Conservation (phyloP, 148 eudicot species). For the Agrostemma githago region DNA sequence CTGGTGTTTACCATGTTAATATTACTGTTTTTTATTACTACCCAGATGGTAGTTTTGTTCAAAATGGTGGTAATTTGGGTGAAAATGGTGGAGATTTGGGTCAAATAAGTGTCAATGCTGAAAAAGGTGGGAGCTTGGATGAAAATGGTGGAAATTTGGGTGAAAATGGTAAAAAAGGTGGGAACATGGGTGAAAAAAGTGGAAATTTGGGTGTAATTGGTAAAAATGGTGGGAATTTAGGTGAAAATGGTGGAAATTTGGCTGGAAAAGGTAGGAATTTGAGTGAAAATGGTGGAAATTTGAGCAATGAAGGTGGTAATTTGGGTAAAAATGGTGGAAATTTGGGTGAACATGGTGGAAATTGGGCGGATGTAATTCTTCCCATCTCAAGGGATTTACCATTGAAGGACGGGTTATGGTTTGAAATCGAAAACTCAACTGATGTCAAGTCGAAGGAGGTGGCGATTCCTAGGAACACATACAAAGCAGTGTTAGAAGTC, state of each 20-base stretch:
- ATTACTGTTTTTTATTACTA: constrained; percentile 58
- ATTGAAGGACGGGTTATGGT: constrained; percentile 88
- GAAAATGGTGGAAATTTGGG: too few species aligned
- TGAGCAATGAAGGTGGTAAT: constrained; percentile 8
- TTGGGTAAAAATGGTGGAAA: not conserved
- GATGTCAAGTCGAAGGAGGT: constrained; percentile 42
- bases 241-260: too few species aligned
- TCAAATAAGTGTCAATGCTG: too few species aligned
- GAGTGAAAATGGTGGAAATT: not conserved
- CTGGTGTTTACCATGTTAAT: constrained; percentile 86
- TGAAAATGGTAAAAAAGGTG: too few species aligned
- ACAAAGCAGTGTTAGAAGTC: constrained; percentile 80
- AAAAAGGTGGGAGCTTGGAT: not conserved
- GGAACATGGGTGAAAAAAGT: not conserved
- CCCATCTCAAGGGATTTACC: constrained; percentile 75
- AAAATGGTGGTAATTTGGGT: not conserved
- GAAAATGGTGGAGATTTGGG: not conserved
- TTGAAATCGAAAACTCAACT: constrained; percentile 54
- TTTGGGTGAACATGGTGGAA: constrained; percentile 1
- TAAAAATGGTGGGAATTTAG: too few species aligned
- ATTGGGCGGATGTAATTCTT: constrained; percentile 63
- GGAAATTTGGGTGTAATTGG: too few species aligned
- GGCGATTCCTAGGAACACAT: constrained; percentile 58
- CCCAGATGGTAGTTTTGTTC: constrained; percentile 29
- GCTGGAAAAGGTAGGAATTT: too few species aligned